Base-by-base conservation (phyloP, 2,329 filamentous ascomycete genomes). In the Calonectria hawksworthii region DNA sequence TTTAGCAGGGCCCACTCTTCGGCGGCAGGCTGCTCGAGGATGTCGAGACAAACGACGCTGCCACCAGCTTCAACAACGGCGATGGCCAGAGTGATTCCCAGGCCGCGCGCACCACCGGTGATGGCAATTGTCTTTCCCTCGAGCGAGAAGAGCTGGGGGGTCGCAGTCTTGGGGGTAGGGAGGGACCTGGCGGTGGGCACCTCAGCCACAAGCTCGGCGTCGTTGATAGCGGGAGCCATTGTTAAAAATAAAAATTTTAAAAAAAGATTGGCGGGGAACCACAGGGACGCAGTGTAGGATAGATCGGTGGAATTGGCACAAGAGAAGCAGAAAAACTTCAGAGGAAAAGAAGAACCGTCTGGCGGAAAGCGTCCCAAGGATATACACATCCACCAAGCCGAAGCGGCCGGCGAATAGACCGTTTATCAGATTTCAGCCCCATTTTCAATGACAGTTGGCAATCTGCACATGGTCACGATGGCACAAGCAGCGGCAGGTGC, bases 41-140 rank as follows among this genome's bases (percentile, higher is more conserved):
- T 84, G 74, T 90, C 88, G 16, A 90, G 80, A 74, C 87, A 89
- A 9, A 86, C 87, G 56, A 87, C 88, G 77, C 88, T 84, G 38
- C 86, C 89, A 21, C 88, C 87, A 18, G 88, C 87, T 76, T 90
- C 89, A 59, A 88, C 79, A 4, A 90, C 84, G 3, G 88, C 89
- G 34, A 83, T 83, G 6, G 89, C 86, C 18, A 90, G 84, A 23
- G 86, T 87, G 51, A 90, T 87, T 18, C 89, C 89, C 1, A 91
- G 83, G 18, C 89, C 89, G 21, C 88, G 86, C 11, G 86, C 88
- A 52, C 87, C 89, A 9, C 89, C 89, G 1, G 89, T 90, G 52
- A 91, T 88, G 44, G 84, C 86, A 30, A 87, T 83, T 0, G 87
- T 89, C 75, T 84, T 86, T 52, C 84, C 84, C 52, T 83, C 81